Percentiles rank a stretch among this genome's conserved stretches.
Conservation (phyloP, 192 early-diverging fungal genomes). For the Coemansia sp. region DNA sequence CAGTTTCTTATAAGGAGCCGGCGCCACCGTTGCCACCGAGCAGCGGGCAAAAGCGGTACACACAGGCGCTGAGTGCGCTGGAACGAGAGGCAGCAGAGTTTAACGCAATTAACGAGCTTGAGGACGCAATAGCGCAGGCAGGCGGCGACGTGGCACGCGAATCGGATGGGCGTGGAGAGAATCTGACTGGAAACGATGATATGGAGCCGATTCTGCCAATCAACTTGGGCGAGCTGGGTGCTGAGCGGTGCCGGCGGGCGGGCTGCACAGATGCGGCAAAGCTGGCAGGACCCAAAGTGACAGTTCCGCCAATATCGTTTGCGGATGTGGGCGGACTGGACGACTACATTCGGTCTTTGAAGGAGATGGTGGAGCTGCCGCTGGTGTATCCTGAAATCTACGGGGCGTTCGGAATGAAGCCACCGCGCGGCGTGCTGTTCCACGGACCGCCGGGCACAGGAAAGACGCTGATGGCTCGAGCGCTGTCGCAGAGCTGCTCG, state of each 20-base stretch:
- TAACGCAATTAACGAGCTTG: slow-evolving; percentile 6
- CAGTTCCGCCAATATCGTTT: slow-evolving; percentile 4
- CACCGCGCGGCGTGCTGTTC: slow-evolving; percentile 84
- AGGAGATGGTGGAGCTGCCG: slow-evolving; percentile 79
- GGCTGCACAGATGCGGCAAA: slow-evolving; percentile 3
- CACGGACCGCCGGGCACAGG: slow-evolving; percentile 91
- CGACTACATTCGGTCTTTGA: slow-evolving; percentile 66
- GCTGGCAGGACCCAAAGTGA: not conserved
- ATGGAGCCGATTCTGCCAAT: slow-evolving; percentile 20
- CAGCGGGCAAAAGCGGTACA: not conserved
- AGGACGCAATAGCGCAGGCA: not conserved
- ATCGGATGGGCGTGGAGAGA: not conserved
- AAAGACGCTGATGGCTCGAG: slow-evolving; percentile 89
- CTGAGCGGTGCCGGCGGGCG: slow-evolving; percentile 18
- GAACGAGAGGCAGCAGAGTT: slow-evolving; percentile 12
- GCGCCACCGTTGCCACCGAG: not conserved
- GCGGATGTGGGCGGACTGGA: slow-evolving; percentile 66
- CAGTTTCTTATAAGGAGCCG: slow-evolving; percentile 10
- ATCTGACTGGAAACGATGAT: slow-evolving; percentile 10
- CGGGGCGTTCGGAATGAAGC: slow-evolving; percentile 67
- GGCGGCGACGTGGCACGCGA: not conserved
- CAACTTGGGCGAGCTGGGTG: slow-evolving; percentile 21
- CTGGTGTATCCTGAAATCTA: slow-evolving; percentile 72
- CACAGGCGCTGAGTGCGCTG: not conserved
- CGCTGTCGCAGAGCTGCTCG: slow-evolving; percentile 50